These are phyloP conservation scores for Naganishia albida DNA, from an alignment of 1,284 basidiomycete genomes.

Conservation along the genomic window DNA sequence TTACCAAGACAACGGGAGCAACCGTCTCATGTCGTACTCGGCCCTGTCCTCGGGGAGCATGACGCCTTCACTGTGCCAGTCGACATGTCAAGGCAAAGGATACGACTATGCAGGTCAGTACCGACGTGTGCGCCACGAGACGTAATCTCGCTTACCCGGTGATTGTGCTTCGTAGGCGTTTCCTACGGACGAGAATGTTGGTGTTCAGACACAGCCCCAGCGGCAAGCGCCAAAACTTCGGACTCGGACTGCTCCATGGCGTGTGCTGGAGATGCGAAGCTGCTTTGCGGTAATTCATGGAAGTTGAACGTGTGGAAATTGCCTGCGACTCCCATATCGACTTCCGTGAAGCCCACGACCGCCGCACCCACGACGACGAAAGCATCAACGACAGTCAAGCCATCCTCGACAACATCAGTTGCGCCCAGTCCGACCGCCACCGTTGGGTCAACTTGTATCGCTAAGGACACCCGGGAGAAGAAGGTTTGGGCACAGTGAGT, in stretches of 20 bases:
- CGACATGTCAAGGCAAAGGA: constrained; percentile 10
- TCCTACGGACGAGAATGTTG: constrained; percentile 48
- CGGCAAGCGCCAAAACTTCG: constrained; percentile 34
- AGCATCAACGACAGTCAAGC: constrained; percentile 1
- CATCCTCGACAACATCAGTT: constrained; percentile 31
- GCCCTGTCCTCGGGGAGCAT: constrained; percentile 13
- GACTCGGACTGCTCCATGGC: constrained; percentile 44
- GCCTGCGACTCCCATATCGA: constrained; percentile 44
- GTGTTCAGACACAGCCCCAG: constrained; percentile 41
- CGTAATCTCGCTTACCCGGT: constrained; percentile 7
- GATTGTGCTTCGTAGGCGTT: constrained; percentile 41
- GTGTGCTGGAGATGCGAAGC: constrained; percentile 43
- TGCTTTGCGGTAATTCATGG: constrained; percentile 39
- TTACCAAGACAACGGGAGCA: constrained; percentile 14
- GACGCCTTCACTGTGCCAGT: constrained; percentile 29
- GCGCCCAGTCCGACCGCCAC: constrained; percentile 30
- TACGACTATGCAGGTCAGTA: constrained; percentile 17
- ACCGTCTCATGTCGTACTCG: constrained; percentile 31
- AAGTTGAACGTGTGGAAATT: constrained; percentile 44
- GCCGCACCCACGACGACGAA: not conserved
- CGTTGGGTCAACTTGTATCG: constrained; percentile 34
- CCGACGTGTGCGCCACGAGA: not conserved
- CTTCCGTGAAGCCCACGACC: constrained; percentile 60
- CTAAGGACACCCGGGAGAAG: constrained; percentile 39
- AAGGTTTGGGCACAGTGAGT: constrained; percentile 49